Conservation (phyloP, 495 filamentous ascomycete genomes). For the Eremomyces bilateralis region DNA sequence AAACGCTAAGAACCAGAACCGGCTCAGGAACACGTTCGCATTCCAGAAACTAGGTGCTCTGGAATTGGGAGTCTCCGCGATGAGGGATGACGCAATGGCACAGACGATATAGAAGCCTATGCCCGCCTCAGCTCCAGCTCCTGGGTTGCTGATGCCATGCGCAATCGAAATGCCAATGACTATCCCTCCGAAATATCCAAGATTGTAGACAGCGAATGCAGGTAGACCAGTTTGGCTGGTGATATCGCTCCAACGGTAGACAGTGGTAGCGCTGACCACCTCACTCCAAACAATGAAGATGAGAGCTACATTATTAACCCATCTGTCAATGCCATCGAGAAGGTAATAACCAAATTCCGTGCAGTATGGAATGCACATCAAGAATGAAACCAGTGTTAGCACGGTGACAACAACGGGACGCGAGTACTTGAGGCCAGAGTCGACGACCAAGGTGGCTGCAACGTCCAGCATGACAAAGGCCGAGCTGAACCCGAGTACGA, state of each 20-base stretch:
- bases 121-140: slow-evolving; percentile 13
- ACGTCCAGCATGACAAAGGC: slow-evolving; percentile 10
- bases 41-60: slow-evolving; percentile 17
- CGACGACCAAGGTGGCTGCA: slow-evolving; percentile 10
- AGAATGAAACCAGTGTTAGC: slow-evolving; percentile 2
- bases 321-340: slow-evolving; percentile 6
- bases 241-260: slow-evolving; percentile 13
- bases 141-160: slow-evolving; percentile 15
- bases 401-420: slow-evolving; percentile 1
- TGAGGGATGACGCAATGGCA: slow-evolving; percentile 1
- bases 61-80: slow-evolving; percentile 11
- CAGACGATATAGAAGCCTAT: slow-evolving; percentile 10
- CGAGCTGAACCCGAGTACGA: slow-evolving; percentile 6
- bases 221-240: slow-evolving; percentile 14
- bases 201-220: slow-evolving; percentile 17
- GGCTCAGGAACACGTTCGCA: slow-evolving; percentile 8
- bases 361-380: slow-evolving; percentile 6
- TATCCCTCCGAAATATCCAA: slow-evolving; percentile 19
- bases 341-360: slow-evolving; percentile 7
- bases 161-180: slow-evolving; percentile 17
- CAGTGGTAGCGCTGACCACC: slow-evolving; percentile 2
- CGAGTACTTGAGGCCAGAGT: slow-evolving; percentile 4
- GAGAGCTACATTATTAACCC: slow-evolving; percentile 4
- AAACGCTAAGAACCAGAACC: slow-evolving; percentile 6
- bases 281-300: slow-evolving; percentile 7